Evolutionary conservation across 768 basidiomycete species (phyloP).

Genomic region (Wakefieldia striispora): DNA sequence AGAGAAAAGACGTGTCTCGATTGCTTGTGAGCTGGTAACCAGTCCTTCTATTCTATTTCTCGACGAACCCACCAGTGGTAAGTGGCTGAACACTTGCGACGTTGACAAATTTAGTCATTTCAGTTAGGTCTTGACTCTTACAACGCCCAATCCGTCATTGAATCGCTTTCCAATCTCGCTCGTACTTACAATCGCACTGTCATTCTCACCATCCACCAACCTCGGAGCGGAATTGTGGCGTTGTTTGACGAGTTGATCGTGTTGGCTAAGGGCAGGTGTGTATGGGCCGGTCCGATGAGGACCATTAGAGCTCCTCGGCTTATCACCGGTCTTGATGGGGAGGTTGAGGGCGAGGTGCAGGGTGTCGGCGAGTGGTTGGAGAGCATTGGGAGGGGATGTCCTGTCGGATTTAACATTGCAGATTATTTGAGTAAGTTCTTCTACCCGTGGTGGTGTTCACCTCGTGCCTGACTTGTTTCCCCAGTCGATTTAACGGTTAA

Average conservation of each 20-base stretch:
- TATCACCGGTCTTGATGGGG: slow-evolving; percentile 4
- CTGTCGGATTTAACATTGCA: slow-evolving; percentile 93
- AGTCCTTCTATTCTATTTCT: slow-evolving; percentile 94
- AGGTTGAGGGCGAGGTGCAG: slow-evolving; percentile 17
- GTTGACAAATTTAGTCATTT: background rate
- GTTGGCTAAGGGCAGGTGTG: slow-evolving; percentile 72
- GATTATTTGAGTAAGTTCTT: slow-evolving; percentile 83
- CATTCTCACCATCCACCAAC: slow-evolving; percentile 97
- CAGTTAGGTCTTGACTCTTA: slow-evolving; percentile 82
- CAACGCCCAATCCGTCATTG: slow-evolving; percentile 94
- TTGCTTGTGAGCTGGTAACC: slow-evolving; percentile 97
- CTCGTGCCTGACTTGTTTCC: slow-evolving; percentile 5
- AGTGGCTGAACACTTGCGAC: slow-evolving; percentile 21
- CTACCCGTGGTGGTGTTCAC: background rate
- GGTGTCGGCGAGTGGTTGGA: slow-evolving; percentile 63
- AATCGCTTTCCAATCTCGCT: slow-evolving; percentile 82
- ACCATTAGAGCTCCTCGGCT: slow-evolving; percentile 6
- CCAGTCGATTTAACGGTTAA: slow-evolving; percentile 75
- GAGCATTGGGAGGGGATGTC: slow-evolving; percentile 78
- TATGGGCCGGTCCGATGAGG: slow-evolving; percentile 31
- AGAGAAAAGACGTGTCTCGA: slow-evolving; percentile 94
- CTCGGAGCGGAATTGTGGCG: slow-evolving; percentile 94
- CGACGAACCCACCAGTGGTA: slow-evolving; percentile 96
- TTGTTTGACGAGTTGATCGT: slow-evolving; percentile 91
- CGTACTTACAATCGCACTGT: slow-evolving; percentile 91